Evolutionary conservation across 768 basidiomycete species (phyloP), one percentile per base, ranked within the genome.

Genomic region (Naganishia friedmannii): DNA sequence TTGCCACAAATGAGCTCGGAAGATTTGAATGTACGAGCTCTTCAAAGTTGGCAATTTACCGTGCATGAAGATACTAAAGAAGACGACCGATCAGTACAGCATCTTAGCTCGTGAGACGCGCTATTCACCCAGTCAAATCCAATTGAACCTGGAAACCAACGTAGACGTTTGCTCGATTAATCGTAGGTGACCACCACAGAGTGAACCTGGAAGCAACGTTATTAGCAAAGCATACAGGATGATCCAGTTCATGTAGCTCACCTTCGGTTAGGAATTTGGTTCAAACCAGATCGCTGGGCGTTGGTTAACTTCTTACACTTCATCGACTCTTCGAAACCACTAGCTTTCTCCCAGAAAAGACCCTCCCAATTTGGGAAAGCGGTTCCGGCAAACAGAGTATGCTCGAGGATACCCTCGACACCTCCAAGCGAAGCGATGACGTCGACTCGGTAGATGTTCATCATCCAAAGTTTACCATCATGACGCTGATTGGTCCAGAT

Each of bases 121-220:
- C 6, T 8, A 37, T 42, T 15, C 29, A 63, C 60, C 60, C 93
- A 17, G 96, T 99, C 72, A 99, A 82, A 86, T 99, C 96, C 55
- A 99, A 87, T 77, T 98, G 95, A 23, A 99, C 96, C 81, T 98
- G 96, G 91, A 99, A 99, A 87, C 96, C 96, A 80, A 98, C 94
- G 77, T 96, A 67, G 79, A 98, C 94, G 79, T 99, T 99, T 66
- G 96, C 95, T 74, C 96, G 92, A 82, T 98, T 98, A 84, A 97
- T 97, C 0, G 95, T 98, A 29, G 94, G 94, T 79, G 91, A 92
- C 93, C 93, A 96, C 96, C 96, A 99, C 12, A 99, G 85, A 3
- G 95, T 98, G 84, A 97, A 97, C 15, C 92, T 91, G 29, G 6
- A 29, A 46, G 29, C n/a, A 15, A 12, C 2, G 42, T 63, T 17